A percentile compares a stretch with the other conserved stretches of the same genome.
These are phyloP conservation scores for Copromyces sp. DNA, from an alignment of 495 filamentous ascomycete genomes.

Conservation along the genomic window DNA sequence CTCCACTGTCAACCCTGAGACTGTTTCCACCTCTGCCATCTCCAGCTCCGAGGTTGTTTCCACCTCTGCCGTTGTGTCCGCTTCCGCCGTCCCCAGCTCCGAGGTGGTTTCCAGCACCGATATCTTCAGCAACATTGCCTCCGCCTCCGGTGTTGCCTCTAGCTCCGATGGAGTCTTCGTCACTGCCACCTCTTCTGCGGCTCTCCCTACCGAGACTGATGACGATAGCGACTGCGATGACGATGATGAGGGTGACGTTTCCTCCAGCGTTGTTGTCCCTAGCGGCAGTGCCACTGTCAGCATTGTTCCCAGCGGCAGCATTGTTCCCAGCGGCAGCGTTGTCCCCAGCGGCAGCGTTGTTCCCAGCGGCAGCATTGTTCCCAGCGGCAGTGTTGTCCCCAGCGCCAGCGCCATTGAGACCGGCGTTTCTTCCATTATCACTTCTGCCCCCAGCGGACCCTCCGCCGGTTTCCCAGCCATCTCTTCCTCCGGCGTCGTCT, in stretches of 20 bases:
- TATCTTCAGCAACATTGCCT: neutral
- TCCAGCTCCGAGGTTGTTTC: neutral
- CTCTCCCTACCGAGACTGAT: neutral
- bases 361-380: neutral
- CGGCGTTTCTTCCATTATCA: neutral
- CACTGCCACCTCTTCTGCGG: neutral
- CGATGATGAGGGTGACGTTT: neutral
- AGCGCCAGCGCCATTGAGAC: neutral
- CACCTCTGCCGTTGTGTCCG: neutral
- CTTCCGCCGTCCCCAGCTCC: neutral
- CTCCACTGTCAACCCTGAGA: neutral
- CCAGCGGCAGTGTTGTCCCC: neutral
- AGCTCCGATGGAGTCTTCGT: neutral
- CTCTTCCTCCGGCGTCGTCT: conserved; percentile 45
- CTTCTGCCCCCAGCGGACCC: conserved; percentile 26
- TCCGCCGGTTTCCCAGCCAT: conserved; percentile 53
- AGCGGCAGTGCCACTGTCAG: neutral
- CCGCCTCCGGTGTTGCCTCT: neutral
- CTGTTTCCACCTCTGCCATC: neutral
- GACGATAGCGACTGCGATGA: neutral
- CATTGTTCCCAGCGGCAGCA: neutral
- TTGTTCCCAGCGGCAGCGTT: neutral
- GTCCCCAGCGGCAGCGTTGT: neutral
- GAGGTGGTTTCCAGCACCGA: neutral
- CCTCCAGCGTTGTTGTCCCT: neutral